Base-by-base conservation (phyloP, 495 filamentous ascomycete species). In the Tuber aestivum region DNA sequence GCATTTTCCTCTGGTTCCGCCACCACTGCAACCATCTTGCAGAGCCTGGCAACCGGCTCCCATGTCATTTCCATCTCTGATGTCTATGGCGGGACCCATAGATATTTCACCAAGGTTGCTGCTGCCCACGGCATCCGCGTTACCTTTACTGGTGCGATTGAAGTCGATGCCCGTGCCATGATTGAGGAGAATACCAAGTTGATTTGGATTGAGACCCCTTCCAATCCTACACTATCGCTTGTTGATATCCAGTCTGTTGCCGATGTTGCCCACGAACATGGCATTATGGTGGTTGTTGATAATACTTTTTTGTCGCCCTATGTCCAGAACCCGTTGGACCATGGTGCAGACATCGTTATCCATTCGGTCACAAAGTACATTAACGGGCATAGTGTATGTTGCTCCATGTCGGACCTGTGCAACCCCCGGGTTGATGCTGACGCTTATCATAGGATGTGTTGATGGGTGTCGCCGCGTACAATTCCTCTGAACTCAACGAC, bases 321-420 rank as follows among this genome's bases (percentile, higher is more conserved):
- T 83, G 87, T 98, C 38, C 95, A 99, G 85, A 98, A 97, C 84
- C 95, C 95, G 2, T 88, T 99, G 40, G 90, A 94, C 80, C 93
- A 96, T 85, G 95, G 95, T 80, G 95, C 95, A 48, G 96, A 99
- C 83, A 94, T 99, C 70, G 95, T 98, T 68, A 91, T 98, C n/a
- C 95, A 99, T 87, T 94, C 92, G 56, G 95, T 99, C n/a, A 99
- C 95, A 12, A 99, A 99, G 85, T 99, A 98, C 85, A 98, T 99
- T 84, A 99, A 99, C 83, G 95, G 95, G 10, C 95, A 99, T 85
- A 91, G 89, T 18, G 88, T 89, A 84, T 70, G 86, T 80, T 69
- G 20, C 27, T 61, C 35, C 35, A 20, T 32, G 23, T 14, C 16
- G 20, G 16, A 48, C 8, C 38, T 41, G 70, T 65, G 6, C n/a